Evolutionary conservation across 768 basidiomycete genomes (phyloP).

Genomic region (Obba rivulosa): DNA sequence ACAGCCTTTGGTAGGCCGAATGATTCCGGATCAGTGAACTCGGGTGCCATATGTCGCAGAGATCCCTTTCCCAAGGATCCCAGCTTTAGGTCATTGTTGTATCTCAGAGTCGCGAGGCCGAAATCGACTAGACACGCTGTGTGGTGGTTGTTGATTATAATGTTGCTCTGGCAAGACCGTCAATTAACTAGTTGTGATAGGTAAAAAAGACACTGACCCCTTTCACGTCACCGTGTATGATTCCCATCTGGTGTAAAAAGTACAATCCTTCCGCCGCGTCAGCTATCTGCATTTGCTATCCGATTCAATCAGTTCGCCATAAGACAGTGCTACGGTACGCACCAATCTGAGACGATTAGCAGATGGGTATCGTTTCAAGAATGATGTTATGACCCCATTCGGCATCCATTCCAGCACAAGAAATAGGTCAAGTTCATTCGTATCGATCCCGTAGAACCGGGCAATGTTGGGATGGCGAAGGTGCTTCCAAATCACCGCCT

Average conservation of each 20-base stretch:
- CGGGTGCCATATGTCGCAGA: background rate
- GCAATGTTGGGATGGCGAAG: constrained; percentile 3
- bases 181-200: background rate
- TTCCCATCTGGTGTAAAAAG: constrained; percentile 1
- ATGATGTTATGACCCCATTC: constrained; percentile 5
- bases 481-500: constrained; percentile 5
- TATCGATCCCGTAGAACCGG: constrained; percentile 1
- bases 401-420: constrained; percentile 9
- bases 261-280: background rate
- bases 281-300: background rate
- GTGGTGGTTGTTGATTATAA: constrained; percentile 1
- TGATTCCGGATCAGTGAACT: background rate
- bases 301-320: background rate
- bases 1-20: background rate
- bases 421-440: background rate
- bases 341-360: constrained; percentile 4
- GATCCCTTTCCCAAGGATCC: background rate
- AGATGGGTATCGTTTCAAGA: background rate
- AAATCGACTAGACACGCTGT: constrained; percentile 5
- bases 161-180: background rate
- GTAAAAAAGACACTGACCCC: background rate
- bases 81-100: background rate
- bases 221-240: constrained; percentile 7
- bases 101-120: constrained; percentile 1
- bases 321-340: background rate